Conservation (phyloP, 768 basidiomycete genomes). For the Mycena sanguinolenta region DNA sequence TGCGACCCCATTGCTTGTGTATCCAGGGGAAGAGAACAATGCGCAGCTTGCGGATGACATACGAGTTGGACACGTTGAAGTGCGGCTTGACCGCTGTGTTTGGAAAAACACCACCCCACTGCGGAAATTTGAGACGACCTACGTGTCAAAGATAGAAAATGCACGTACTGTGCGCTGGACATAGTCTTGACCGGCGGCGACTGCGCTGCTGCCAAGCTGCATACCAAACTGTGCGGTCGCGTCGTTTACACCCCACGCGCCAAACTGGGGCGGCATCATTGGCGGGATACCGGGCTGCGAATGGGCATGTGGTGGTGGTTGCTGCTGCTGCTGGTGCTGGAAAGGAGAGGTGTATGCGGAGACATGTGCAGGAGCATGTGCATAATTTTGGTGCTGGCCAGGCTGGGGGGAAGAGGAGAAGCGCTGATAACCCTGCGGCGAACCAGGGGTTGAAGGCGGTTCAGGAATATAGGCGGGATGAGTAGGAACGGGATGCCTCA, state of each 20-base stretch:
- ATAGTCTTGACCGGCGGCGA: slow-evolving; percentile 95
- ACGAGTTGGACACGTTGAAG: slow-evolving; percentile 97
- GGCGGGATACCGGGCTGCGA: slow-evolving; percentile 47
- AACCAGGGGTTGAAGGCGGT: slow-evolving; percentile 81
- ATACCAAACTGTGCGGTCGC: slow-evolving; percentile 96
- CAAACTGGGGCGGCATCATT: slow-evolving; percentile 62
- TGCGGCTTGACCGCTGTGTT: slow-evolving; percentile 85
- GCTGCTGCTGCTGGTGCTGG: slow-evolving; percentile 59
- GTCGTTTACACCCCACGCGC: slow-evolving; percentile 90
- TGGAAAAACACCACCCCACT: slow-evolving; percentile 89
- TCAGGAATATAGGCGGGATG: slow-evolving; percentile 90
- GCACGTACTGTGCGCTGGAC: slow-evolving; percentile 90
- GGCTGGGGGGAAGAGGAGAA: slow-evolving; percentile 69
- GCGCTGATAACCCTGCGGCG: slow-evolving; percentile 82
- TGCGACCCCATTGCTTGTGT: slow-evolving; percentile 89
- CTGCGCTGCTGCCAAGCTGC: slow-evolving; percentile 93
- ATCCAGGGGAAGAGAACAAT: slow-evolving; percentile 96
- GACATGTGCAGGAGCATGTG: slow-evolving; percentile 48
- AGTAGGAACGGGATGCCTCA: slow-evolving; percentile 90
- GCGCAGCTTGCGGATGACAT: slow-evolving; percentile 90
- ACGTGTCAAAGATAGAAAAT: slow-evolving; percentile 14
- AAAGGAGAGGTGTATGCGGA: slow-evolving; percentile 65
- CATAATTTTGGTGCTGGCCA: slow-evolving; percentile 41
- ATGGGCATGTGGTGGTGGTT: slow-evolving; percentile 51
- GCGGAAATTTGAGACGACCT: slow-evolving; percentile 25